A percentile compares a stretch with the other conserved stretches of the same genome.
Conservation (phyloP, 2,329 filamentous ascomycete genomes). For the Tolypocladium tundrense region DNA sequence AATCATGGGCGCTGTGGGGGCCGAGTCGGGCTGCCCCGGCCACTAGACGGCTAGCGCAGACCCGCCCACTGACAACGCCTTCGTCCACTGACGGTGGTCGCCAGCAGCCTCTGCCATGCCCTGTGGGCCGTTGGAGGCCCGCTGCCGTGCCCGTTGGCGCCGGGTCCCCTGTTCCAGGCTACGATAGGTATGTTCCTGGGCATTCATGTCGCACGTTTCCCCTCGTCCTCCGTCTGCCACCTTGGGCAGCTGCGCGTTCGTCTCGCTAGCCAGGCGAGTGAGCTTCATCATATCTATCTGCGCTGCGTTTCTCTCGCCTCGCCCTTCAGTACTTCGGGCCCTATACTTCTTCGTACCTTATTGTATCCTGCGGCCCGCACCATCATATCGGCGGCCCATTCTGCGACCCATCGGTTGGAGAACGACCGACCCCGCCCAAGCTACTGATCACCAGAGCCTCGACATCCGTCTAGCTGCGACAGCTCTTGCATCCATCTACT, state of each 20-base stretch:
- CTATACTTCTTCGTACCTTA: background rate
- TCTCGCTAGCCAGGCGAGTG: background rate
- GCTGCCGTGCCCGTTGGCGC: conserved; percentile 2
- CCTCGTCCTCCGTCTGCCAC: background rate
- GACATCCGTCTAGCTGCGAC: background rate
- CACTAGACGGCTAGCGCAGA: background rate
- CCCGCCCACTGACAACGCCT: background rate
- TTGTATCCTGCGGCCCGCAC: background rate
- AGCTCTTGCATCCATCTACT: background rate
- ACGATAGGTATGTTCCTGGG: background rate
- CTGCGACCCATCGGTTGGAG: conserved; percentile 8
- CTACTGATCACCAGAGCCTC: background rate
- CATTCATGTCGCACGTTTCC: background rate
- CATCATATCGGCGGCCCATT: conserved; percentile 8
- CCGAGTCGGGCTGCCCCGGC: background rate
- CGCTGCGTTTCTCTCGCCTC: background rate
- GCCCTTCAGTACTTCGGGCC: background rate
- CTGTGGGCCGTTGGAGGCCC: background rate
- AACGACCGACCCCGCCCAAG: conserved; percentile 1
- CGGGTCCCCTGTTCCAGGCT: conserved; percentile 3
- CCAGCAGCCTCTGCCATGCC: background rate
- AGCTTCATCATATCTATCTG: background rate
- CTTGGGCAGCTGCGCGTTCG: background rate
- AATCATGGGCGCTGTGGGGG: background rate
- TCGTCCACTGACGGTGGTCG: background rate